Base-by-base conservation (phyloP, 2,329 filamentous ascomycete species). In the Penicillium sp. region DNA sequence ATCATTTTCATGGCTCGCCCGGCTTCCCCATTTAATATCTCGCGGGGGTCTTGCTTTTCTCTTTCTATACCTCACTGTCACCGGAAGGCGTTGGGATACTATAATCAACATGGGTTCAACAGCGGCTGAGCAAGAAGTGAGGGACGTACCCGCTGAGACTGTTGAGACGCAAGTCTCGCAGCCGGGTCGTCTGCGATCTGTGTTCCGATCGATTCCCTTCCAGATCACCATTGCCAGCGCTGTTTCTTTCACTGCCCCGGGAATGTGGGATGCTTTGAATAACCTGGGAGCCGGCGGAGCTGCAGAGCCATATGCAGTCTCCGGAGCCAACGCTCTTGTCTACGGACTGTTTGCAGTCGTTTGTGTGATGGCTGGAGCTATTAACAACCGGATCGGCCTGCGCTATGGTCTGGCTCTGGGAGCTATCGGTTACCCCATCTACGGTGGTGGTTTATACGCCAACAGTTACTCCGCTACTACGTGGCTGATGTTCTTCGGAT, bases 181-280 rank as follows among this genome's bases (percentile, higher is more conserved):
- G 17, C n/a, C 34, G 3, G 8, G 44, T 29, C 40, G 45, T 15
- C 9, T 42, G 29, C 15, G 13, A 9, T 61, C 60, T 15, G 48
- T 61, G 33, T 61, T 52, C 37, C 55, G 60, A 20, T 63, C 60
- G 1, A 61, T 63, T n/a, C 60, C 60, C 8, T 63, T 63, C 42
- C 60, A 63, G 33, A 63, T 63, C 24, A 59, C 60, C 8, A 48
- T 63, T 18, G 59, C 59, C 9, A 60, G 57, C 32, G 60, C 47
- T 53, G 60, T 63, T 17, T 63, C 60, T 0, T 63, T 63, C 44
- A 63, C 60, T 4, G 64, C 64, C 0, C 64, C 64, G 12, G 64
- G 64, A 0, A 68, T 83, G 10, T 83, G 80, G 79, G 81, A 80
- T 60, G 80, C 80, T 2, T 77, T 82, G 75, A 81, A 80, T 56